Conservation (phyloP, 2,329 filamentous ascomycete genomes). For the Huntiella abstrusa region DNA sequence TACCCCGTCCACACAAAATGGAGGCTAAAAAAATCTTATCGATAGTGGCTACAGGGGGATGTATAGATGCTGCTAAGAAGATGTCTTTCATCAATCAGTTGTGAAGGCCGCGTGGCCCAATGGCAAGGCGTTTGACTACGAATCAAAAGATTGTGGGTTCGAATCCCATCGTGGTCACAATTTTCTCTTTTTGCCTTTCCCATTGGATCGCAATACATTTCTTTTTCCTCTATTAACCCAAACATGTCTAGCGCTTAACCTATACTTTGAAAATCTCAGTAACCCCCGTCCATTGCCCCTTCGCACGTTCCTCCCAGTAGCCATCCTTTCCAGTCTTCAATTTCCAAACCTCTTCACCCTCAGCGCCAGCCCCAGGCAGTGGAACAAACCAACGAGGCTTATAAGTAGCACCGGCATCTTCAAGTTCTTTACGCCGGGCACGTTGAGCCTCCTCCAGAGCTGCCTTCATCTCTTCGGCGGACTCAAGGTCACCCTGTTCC, state of each 20-base stretch:
- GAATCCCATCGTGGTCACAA: slow-evolving; percentile 10
- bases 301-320: slow-evolving; percentile 78
- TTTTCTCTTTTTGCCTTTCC: neutral
- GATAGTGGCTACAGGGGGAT: neutral
- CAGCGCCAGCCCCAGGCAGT: slow-evolving; percentile 31
- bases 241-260: neutral
- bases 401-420: slow-evolving; percentile 54
- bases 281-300: slow-evolving; percentile 44
- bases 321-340: slow-evolving; percentile 66
- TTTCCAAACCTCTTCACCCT: slow-evolving; percentile 53
- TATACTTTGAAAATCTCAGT: slow-evolving; percentile 28
- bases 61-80: neutral
- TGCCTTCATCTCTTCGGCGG: slow-evolving; percentile 68
- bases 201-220: neutral
- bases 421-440: slow-evolving; percentile 51
- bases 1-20: no score
- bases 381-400: slow-evolving; percentile 70
- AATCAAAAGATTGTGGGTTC: slow-evolving; percentile 12
- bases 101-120: slow-evolving; percentile 10
- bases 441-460: slow-evolving; percentile 74
- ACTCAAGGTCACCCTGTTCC: slow-evolving; percentile 65
- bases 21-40: no score
- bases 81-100: neutral
- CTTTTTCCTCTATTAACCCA: neutral
- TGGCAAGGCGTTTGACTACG: slow-evolving; percentile 12